Evolutionary conservation across 805 yeast genomes (phyloP).

Genomic region (Myxozyma mucilagina): DNA sequence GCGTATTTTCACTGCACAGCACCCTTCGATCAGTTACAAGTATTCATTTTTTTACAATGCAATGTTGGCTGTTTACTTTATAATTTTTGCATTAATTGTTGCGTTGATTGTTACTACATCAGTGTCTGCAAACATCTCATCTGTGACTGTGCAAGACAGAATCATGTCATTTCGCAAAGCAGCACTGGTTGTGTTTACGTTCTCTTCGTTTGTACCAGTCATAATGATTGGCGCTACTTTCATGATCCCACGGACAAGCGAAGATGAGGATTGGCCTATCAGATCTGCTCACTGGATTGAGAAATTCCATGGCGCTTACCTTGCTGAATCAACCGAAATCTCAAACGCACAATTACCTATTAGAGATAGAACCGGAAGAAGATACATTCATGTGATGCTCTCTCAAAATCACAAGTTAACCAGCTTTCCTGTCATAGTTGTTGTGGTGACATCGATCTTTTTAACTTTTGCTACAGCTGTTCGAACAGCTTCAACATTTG

Average conservation of each 20-base stretch:
- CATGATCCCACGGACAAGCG: background rate
- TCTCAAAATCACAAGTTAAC: background rate
- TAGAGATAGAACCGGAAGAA: background rate
- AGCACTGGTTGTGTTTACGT: background rate
- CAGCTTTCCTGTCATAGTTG: background rate
- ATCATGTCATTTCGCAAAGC: background rate
- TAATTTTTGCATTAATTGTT: background rate
- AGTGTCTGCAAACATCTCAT: background rate
- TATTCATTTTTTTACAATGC: background rate
- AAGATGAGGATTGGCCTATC: slow-evolving; percentile 2
- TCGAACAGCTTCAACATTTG: background rate
- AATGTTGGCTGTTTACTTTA: background rate
- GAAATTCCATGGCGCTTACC: background rate
- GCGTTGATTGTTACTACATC: background rate
- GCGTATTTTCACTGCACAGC: slow-evolving; percentile 6
- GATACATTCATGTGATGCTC: background rate
- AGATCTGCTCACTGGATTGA: slow-evolving; percentile 2
- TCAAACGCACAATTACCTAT: background rate
- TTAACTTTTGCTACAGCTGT: background rate
- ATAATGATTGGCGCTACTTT: background rate
- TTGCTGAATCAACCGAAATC: background rate
- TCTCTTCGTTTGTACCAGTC: background rate
- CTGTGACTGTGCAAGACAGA: background rate
- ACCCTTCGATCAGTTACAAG: background rate
- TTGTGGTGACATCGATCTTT: background rate